Conservation (phyloP, 805 yeast genomes). For the Clavispora vitiphila region DNA sequence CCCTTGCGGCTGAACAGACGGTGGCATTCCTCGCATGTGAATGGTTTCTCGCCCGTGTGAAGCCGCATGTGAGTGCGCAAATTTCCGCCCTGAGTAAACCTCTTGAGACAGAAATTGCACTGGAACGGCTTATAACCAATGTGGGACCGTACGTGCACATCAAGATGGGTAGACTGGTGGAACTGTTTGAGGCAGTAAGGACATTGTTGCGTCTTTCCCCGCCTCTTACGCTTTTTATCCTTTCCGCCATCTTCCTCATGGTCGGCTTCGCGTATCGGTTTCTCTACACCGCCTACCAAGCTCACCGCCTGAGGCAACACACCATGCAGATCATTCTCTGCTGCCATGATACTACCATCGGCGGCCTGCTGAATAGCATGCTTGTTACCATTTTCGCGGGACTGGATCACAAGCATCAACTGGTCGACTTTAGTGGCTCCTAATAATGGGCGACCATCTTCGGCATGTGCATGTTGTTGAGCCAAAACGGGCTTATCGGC, state of each 20-base stretch:
- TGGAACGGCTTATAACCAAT: slow-evolving; percentile 81
- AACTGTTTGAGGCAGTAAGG: slow-evolving; percentile 75
- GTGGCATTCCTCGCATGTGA: slow-evolving; percentile 69
- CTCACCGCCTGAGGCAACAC: slow-evolving; percentile 53
- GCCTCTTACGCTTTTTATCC: slow-evolving; percentile 16
- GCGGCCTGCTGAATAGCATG: slow-evolving; percentile 57
- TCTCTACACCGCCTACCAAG: slow-evolving; percentile 76
- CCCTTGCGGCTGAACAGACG: slow-evolving; percentile 86
- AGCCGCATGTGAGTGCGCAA: slow-evolving; percentile 77
- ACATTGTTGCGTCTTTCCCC: slow-evolving; percentile 59
- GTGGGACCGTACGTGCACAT: slow-evolving; percentile 83
- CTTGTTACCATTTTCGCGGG: slow-evolving; percentile 73
- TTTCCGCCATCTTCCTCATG: slow-evolving; percentile 17
- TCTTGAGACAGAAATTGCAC: slow-evolving; percentile 72
- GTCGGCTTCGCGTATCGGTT: slow-evolving; percentile 32
- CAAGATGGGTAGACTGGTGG: slow-evolving; percentile 86
- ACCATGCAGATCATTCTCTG: slow-evolving; percentile 27
- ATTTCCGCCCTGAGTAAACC: slow-evolving; percentile 89
- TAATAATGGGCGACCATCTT: slow-evolving; percentile 63
- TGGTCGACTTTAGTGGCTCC: slow-evolving; percentile 92
- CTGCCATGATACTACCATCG: slow-evolving; percentile 64
- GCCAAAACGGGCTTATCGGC: slow-evolving; percentile 30
- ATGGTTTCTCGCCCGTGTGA: slow-evolving; percentile 93
- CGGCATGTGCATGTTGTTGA: slow-evolving; percentile 43
- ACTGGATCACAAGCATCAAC: slow-evolving; percentile 85